Evolutionary conservation across 139 green algal genomes (phyloP).

Genomic region (Haematococcus sp.): DNA sequence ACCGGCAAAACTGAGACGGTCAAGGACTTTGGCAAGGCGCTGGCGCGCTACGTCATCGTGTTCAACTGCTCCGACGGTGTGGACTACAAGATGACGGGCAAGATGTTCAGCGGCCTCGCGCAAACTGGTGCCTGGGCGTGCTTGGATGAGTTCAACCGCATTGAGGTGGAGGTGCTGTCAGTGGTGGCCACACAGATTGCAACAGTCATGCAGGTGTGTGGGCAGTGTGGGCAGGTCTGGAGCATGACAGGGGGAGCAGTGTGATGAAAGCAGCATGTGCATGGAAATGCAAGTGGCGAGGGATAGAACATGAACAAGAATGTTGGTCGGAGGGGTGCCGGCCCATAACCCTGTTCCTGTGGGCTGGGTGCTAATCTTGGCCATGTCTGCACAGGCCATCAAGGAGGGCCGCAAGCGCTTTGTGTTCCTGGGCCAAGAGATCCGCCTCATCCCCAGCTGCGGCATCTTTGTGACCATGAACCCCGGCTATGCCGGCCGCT

Average conservation of each 20-base stretch:
- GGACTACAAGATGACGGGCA: slow-evolving; percentile 83
- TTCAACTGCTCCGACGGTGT: slow-evolving; percentile 89
- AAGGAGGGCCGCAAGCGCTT: slow-evolving; percentile 76
- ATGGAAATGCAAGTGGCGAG: no score
- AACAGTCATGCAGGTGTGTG: slow-evolving; percentile 61
- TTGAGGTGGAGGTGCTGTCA: slow-evolving; percentile 84
- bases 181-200: slow-evolving; percentile 83
- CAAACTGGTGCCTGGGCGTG: slow-evolving; percentile 84
- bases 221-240: not conserved
- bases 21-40: slow-evolving; percentile 54
- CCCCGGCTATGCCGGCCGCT: slow-evolving; percentile 68
- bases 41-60: slow-evolving; percentile 80
- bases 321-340: no score
- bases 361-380: not conserved
- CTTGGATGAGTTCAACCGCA: slow-evolving; percentile 89
- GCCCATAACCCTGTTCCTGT: not conserved
- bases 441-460: slow-evolving; percentile 77
- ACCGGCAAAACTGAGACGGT: slow-evolving; percentile 87
- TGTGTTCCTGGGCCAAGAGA: slow-evolving; percentile 75
- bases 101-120: slow-evolving; percentile 81
- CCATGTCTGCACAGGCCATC: slow-evolving; percentile 57
- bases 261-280: not conserved
- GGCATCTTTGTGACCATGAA: slow-evolving; percentile 92
- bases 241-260: no score
- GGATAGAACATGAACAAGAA: no score